Evolutionary conservation across 352 stramenopile genomes (phyloP), one percentile per base, ranked within the genome.

Genomic region (Phytophthora europaea): DNA sequence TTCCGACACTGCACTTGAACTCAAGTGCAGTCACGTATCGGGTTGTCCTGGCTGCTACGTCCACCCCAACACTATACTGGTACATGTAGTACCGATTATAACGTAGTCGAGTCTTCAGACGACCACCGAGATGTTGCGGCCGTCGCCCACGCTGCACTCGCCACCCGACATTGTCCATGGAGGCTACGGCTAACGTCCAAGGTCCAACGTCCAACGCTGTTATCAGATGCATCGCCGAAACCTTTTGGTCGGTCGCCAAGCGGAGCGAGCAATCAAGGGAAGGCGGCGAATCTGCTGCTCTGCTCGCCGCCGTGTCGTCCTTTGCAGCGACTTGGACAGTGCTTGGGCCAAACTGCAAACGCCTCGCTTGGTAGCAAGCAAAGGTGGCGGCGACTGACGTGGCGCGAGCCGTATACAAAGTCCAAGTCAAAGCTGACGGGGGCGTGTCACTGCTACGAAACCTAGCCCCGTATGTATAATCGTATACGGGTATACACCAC

Each of bases 221-320:
- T 71, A 66, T 55, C 65, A 60, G 65, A 65, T 16, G 34, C 33
- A 60, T 61, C 50, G 31, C 50, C 48, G 22, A 67, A 67, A 61
- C 33, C 13, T 9, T 28, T 28, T 10, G 34, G 43, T 31, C 6
- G 33, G 51, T 52, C 63, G 52, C 51, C 50, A 60, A 23, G 36
- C n/a, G 28, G 28, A 9, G 45, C 38, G 5, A 73, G 66, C 66
- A 73, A 68, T 73, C 66, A 67, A 72, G 51, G 33, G 65, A 68
- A 73, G 57, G 65, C 26, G 54, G 15, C 18, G 55, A 71, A 66
- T 60, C 8, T 43, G 10, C 2, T 65, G 40, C 28, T 22, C 34
- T 20, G 4, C 60, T 13, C 10, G 62, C 12, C 18, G 62, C 13
- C 31, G 47, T 60, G 55, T 66, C 65, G 65, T 72, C 59, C 23